These are phyloP conservation scores for Phytopythium delawarense DNA, from an alignment of 352 stramenopile genomes.

Conservation along the genomic window DNA sequence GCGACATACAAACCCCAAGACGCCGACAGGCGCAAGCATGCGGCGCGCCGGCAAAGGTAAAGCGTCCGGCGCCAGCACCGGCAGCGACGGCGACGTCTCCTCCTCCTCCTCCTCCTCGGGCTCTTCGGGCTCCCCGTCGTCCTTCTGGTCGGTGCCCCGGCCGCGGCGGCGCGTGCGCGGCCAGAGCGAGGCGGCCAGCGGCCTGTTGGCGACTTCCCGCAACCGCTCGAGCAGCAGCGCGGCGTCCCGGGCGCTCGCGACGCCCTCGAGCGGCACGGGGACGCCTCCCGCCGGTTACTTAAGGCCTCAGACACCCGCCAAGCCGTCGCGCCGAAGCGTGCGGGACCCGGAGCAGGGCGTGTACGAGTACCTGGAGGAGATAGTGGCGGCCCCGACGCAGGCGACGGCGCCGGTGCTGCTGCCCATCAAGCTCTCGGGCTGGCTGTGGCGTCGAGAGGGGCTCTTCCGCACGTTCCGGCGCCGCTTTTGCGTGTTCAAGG, in stretches of 20 bases:
- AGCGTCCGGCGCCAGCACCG: neutral
- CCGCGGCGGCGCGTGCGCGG: neutral
- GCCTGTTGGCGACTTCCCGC: neutral
- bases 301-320: neutral
- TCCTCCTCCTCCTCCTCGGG: neutral
- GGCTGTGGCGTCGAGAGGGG: slow-evolving; percentile 53
- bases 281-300: neutral
- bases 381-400: slow-evolving; percentile 13
- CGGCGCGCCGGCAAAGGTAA: neutral
- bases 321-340: slow-evolving; percentile 23
- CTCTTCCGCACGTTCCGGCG: slow-evolving; percentile 34
- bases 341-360: slow-evolving; percentile 45
- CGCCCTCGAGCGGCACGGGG: neutral
- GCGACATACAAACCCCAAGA: neutral
- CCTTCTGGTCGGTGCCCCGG: neutral
- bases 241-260: neutral
- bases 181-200: slow-evolving; percentile 1
- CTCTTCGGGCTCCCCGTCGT: neutral
- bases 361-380: slow-evolving; percentile 63
- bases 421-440: slow-evolving; percentile 40
- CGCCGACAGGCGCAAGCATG: neutral
- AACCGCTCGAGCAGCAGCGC: neutral
- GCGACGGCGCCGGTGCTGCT: slow-evolving; percentile 12
- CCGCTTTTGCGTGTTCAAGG: slow-evolving; percentile 61
- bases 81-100: slow-evolving; percentile 6